Conservation (phyloP, 2,329 filamentous ascomycete genomes). For the Didymella sp. region DNA sequence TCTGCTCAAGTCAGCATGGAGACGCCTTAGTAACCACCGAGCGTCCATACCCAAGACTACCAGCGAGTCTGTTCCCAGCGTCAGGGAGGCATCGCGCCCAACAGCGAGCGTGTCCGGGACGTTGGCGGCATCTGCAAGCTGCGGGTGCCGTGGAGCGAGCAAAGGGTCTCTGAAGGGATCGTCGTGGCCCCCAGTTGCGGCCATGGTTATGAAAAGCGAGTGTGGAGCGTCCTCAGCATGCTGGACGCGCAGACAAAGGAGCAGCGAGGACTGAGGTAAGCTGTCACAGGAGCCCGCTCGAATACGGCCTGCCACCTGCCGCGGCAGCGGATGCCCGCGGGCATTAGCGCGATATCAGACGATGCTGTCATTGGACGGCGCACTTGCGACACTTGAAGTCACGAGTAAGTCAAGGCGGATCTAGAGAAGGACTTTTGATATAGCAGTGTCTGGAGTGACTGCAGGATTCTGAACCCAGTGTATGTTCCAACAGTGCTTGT, state of each 20-base stretch:
- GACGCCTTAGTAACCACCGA: not conserved
- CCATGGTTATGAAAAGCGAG: constrained; percentile 34
- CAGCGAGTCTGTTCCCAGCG: constrained; percentile 66
- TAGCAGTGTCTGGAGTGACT: no score
- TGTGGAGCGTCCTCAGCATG: constrained; percentile 15
- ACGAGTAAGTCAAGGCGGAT: no score
- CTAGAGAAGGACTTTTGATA: no score
- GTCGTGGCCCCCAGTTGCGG: constrained; percentile 26
- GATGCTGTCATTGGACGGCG: not conserved
- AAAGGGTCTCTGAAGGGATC: constrained; percentile 44
- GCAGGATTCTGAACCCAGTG: no score
- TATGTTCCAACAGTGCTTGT: no score
- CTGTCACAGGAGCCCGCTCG: constrained; percentile 3
- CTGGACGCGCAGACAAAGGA: constrained; percentile 1
- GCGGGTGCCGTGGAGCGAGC: constrained; percentile 21
- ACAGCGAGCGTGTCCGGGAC: constrained; percentile 58
- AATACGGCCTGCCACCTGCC: constrained; percentile 2
- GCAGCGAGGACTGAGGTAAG: not conserved
- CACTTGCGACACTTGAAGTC: no score
- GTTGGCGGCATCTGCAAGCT: constrained; percentile 6
- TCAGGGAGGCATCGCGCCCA: constrained; percentile 65
- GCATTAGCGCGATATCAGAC: not conserved
- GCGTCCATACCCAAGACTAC: constrained; percentile 61
- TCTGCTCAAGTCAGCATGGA: constrained; percentile 50
- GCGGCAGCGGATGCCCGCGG: constrained; percentile 10